Percentiles rank a stretch among this genome's conserved stretches.
Conservation (phyloP, 345 rosid species). For the Adansonia digitata region DNA sequence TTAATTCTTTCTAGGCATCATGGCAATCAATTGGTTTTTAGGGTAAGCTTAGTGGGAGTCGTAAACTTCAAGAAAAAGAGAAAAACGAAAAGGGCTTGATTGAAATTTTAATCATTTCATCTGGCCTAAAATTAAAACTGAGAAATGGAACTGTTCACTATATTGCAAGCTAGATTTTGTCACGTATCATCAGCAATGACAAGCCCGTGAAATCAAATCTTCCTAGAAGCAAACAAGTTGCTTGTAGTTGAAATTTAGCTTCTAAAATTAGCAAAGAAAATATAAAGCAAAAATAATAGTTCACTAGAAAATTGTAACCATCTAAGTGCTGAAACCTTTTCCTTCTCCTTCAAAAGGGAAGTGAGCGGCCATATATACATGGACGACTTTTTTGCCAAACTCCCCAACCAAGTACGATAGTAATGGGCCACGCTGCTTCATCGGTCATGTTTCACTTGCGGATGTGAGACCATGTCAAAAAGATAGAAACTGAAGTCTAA, state of each 20-base stretch:
- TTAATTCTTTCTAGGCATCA: too few species aligned
- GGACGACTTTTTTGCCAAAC: neutral
- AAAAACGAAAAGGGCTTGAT: neutral
- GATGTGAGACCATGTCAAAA: neutral
- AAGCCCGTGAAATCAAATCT: neutral
- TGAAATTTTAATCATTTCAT: neutral
- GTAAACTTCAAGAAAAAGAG: neutral
- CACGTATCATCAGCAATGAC: neutral
- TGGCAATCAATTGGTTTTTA: too few species aligned
- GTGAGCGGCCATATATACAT: neutral
- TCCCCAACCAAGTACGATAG: neutral
- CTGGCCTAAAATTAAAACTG: neutral
- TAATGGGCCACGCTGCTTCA: neutral
- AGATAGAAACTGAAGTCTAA: neutral
- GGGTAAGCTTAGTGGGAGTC: too few species aligned
- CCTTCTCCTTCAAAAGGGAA: neutral
- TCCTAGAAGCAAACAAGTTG: constrained; percentile 15
- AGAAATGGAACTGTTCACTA: neutral
- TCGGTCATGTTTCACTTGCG: neutral
- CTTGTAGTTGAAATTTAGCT: constrained; percentile 18
- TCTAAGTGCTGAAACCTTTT: neutral
- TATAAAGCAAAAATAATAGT: neutral
- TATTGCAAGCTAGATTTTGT: neutral
- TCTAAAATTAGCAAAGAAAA: constrained; percentile 19
- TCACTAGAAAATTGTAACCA: neutral